Evolutionary conservation across 352 stramenopile species (phyloP), one percentile per base, ranked within the genome.

Genomic region (Pythium sp.): DNA sequence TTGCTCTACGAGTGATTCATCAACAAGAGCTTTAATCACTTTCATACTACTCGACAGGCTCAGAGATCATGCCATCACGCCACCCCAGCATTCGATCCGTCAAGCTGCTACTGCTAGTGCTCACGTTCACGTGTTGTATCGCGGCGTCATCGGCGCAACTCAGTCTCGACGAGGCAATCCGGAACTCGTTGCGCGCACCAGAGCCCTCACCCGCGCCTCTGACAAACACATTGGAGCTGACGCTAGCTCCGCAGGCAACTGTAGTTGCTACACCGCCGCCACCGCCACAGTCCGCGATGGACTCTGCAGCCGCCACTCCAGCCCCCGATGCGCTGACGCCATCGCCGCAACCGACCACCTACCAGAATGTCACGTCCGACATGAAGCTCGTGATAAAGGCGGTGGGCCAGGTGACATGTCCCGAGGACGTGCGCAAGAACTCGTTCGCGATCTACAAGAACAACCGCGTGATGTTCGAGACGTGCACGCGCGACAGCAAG

Each of bases 381-480:
- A 74, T 76, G 71, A 66, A 65, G 24, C 47, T 62, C 28, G 55
- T 76, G 28, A 65, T 76, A 24, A 55, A 65, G 3, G 59, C 28
- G 0, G 43, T 65, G 5, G 59, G 59, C 3, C 59, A 65, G 22
- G 43, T 65, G 12, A 26, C 32, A 15, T 65, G 59, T 11, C 59
- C 59, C 26, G 59, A 65, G 3, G 72, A 69, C 22, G 73, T 81
- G 12, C 55, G 80, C 15, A 74, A 72, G 41, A 56, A 81, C 24
- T 81, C 74, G 6, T 72, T 84, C 58, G 78, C 77, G 15, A 65
- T 84, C 41, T 78, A 78, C 65, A 84, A 81, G 74, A 69, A 81
- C 58, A 75, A 72, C 28, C 68, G 64, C 15, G 74, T 78, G 56
- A 74, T 78, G 66, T 80, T 72, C 62, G 78, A 79, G 54, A 71